Evolutionary conservation across 805 yeast genomes (phyloP), one percentile per base, ranked within the genome.

Genomic region (Candida taoyuanica): DNA sequence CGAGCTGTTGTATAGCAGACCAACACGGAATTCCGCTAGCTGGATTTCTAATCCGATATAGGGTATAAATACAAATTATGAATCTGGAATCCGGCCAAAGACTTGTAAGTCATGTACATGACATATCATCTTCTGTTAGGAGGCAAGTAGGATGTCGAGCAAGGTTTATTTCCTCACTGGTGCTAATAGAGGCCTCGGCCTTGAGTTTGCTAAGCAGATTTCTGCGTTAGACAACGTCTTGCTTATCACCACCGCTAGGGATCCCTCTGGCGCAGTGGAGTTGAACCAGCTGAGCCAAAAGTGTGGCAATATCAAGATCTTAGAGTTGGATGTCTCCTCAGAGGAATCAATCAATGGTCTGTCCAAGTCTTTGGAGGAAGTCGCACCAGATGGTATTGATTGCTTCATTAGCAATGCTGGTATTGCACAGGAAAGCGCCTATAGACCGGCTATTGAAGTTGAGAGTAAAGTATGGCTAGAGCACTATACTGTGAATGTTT

Each of bases 401-500:
- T 43, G 37, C 19, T 29, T 39, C n/a, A 38, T 49, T 28, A 35
- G 35, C 33, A 44, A 39, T 32, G 50, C 36, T 38, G 53, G 37
- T 16, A 38, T 49, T 20, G 37, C 35, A 6, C 17, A 16, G 13
- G n/a, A 24, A 1, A 17, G 20, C 24, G 52, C 39, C 16, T 43
- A 34, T 32, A 24, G 37, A 6, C 20, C 15, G 3, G 40, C 29
- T 7, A 11, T 39, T 4, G 23, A 31, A 3, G 32, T 38, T n/a
- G 17, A 33, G n/a, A 37, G 37, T 17, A 24, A 33, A 2, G 14
- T 21, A 1, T 47, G 44, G 44, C 4, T 43, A 4, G 35, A 40
- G 7, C 61, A 55, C 36, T 53, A 41, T 29, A 31, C 20, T 2
- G 47, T 49, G 23, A 60, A 60, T 40, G 42, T 40, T 6, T 15